phyloP scores from a whole-genome alignment of 1,284 basidiomycete species.

The Austroboletus rostrupii region DNA sequence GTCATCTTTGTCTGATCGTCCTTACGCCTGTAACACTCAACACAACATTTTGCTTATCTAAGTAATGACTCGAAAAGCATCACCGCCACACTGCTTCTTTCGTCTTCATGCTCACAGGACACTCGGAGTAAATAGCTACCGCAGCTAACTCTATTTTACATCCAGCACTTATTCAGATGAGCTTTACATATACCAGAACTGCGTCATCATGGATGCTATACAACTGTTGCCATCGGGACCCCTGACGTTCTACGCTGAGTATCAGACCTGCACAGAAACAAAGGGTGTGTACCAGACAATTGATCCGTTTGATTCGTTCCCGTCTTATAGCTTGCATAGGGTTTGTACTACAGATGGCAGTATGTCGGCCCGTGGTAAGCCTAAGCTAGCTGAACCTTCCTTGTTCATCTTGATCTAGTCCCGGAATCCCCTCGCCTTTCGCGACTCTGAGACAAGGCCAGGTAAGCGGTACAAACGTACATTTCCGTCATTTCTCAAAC shows the following conservation, averaged over 20 bases:
- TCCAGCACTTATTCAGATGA: slow-evolving; percentile 43
- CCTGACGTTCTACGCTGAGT: neutral
- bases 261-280: slow-evolving; percentile 55
- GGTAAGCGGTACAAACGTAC: slow-evolving; percentile 27
- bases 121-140: slow-evolving; percentile 46
- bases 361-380: slow-evolving; percentile 33
- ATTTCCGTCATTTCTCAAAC: neutral
- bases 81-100: too few species aligned
- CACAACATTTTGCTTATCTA: too few species aligned
- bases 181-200: neutral
- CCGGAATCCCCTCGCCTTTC: slow-evolving; percentile 65
- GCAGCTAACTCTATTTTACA: slow-evolving; percentile 53
- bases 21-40: too few species aligned
- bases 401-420: slow-evolving; percentile 35
- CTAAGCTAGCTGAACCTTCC: neutral
- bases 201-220: neutral
- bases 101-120: too few species aligned
- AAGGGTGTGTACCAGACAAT: slow-evolving; percentile 40
- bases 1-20: too few species aligned
- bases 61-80: too few species aligned
- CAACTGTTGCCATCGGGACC: neutral
- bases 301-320: neutral
- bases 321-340: slow-evolving; percentile 33
- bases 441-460: slow-evolving; percentile 65
- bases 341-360: slow-evolving; percentile 73